Evolutionary conservation across 768 basidiomycete genomes (phyloP).

Genomic region (Tephrocybe sp.): DNA sequence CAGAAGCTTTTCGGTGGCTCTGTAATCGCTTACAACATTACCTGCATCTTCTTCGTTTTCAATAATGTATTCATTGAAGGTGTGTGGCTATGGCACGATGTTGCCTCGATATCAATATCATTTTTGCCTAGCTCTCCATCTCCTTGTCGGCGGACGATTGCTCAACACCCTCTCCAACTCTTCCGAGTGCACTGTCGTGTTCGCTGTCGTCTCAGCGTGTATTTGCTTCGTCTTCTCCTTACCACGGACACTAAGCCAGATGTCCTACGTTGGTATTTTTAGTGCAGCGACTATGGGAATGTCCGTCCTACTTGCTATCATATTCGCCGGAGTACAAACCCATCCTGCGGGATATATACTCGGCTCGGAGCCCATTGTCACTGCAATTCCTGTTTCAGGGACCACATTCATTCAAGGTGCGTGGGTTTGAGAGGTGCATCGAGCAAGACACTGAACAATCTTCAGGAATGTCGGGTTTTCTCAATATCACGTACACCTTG

Average conservation of each 20-base stretch:
- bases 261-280: slow-evolving; percentile 40
- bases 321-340: slow-evolving; percentile 40
- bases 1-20: slow-evolving; percentile 47
- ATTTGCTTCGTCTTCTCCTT: slow-evolving; percentile 42
- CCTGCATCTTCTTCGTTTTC: slow-evolving; percentile 50
- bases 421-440: no score
- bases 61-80: slow-evolving; percentile 60
- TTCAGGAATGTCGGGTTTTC: slow-evolving; percentile 44
- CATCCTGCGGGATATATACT: slow-evolving; percentile 41
- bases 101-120: neutral
- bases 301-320: slow-evolving; percentile 41
- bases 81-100: slow-evolving; percentile 2
- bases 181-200: slow-evolving; percentile 40
- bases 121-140: slow-evolving; percentile 36
- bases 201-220: slow-evolving; percentile 32
- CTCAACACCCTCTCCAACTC: slow-evolving; percentile 46
- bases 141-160: slow-evolving; percentile 45
- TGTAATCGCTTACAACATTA: slow-evolving; percentile 46
- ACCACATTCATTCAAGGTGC: slow-evolving; percentile 39
- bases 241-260: slow-evolving; percentile 43
- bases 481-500: slow-evolving; percentile 47
- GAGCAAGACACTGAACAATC: no score
- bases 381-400: slow-evolving; percentile 33
- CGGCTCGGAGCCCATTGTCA: slow-evolving; percentile 37
- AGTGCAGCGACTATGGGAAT: slow-evolving; percentile 47